These are phyloP conservation scores for Penicillium sp. DNA, from an alignment of 2,329 filamentous ascomycete genomes.

Conservation along the genomic window DNA sequence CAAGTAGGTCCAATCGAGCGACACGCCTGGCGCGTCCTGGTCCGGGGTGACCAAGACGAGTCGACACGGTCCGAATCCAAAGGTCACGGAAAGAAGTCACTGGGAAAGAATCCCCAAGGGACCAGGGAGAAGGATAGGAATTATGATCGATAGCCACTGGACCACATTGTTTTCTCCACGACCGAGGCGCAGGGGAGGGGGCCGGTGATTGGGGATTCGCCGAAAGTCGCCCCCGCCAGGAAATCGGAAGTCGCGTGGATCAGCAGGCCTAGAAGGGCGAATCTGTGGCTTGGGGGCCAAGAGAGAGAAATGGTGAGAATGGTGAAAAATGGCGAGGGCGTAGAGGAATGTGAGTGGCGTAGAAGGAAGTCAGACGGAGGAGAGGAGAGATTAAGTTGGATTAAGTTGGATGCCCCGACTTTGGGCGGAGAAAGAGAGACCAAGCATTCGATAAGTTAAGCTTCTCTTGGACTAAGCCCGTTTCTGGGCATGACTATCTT, in stretches of 20 bases:
- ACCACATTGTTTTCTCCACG: slow-evolving; percentile 23
- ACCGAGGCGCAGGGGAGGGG: slow-evolving; percentile 10
- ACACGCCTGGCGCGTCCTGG: slow-evolving; percentile 6
- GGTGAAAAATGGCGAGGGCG: neutral
- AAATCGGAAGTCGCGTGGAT: slow-evolving; percentile 1
- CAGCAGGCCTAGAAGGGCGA: neutral
- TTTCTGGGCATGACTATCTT: slow-evolving; percentile 15
- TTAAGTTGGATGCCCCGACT: neutral
- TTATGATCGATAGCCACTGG: slow-evolving; percentile 17
- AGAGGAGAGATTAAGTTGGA: neutral
- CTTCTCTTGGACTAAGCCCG: slow-evolving; percentile 28
- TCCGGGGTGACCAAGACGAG: slow-evolving; percentile 2
- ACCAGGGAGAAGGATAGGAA: slow-evolving; percentile 13
- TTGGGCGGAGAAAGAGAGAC: slow-evolving; percentile 2
- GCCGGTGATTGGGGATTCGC: neutral
- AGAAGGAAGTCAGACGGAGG: neutral
- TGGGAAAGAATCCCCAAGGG: neutral
- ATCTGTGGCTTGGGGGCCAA: neutral
- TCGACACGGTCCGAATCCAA: slow-evolving; percentile 15
- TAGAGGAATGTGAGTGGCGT: neutral
- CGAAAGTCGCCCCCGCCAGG: slow-evolving; percentile 3
- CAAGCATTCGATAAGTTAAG: slow-evolving; percentile 28
- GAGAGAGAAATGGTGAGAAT: too few relatives aligned
- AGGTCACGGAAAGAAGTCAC: slow-evolving; percentile 6
- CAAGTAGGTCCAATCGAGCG: slow-evolving; percentile 7